These are phyloP conservation scores for Thraustochytrium sp. DNA, from an alignment of 352 stramenopile species.

Conservation along the genomic window DNA sequence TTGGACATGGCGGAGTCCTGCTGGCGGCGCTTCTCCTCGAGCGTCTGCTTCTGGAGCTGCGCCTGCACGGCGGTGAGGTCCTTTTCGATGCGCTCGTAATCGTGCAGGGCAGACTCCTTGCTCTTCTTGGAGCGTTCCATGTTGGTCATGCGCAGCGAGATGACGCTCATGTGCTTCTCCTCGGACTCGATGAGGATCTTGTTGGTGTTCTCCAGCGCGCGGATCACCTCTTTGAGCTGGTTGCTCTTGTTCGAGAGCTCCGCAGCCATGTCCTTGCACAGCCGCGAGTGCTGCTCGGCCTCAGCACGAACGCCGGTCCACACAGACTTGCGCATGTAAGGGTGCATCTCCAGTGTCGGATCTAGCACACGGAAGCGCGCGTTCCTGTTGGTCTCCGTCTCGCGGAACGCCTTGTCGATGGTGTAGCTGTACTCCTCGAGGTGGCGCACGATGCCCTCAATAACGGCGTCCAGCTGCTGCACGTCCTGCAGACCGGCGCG, in stretches of 20 bases:
- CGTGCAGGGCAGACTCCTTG: background rate
- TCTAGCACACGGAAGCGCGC: background rate
- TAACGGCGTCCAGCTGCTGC: background rate
- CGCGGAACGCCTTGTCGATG: background rate
- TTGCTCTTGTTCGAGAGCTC: background rate
- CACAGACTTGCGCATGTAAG: background rate
- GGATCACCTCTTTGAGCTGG: background rate
- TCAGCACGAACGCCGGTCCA: background rate
- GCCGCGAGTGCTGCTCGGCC: background rate
- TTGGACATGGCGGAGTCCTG: background rate
- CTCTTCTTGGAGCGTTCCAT: conserved; percentile 27
- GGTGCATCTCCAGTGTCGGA: background rate
- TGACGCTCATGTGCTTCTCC: conserved; percentile 1
- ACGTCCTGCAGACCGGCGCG: conserved; percentile 9
- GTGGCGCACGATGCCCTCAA: background rate
- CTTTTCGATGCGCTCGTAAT: background rate
- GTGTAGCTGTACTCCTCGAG: background rate
- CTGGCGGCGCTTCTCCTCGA: background rate
- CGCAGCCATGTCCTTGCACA: background rate
- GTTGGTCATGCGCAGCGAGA: background rate
- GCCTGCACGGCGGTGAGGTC: background rate
- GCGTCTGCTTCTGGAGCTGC: background rate
- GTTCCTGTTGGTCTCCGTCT: background rate
- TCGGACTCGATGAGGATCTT: background rate
- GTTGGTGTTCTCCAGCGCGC: background rate